Base-by-base conservation (phyloP, 495 filamentous ascomycete genomes). In the Neurospora sp. region DNA sequence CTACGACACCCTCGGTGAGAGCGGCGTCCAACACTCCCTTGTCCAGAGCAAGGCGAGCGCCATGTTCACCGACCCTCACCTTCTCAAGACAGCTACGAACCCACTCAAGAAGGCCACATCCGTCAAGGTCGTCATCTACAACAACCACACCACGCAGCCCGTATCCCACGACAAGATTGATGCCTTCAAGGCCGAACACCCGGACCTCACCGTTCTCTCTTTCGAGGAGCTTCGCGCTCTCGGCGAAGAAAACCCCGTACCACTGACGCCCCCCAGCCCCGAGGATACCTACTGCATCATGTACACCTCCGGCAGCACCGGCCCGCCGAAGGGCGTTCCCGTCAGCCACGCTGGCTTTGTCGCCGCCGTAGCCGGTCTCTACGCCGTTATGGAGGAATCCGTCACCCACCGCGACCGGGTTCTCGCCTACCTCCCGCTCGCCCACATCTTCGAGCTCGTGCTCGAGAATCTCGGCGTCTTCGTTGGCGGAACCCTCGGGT, bases 251-350 rank as follows among this genome's bases (percentile, higher is more conserved):
- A 87, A 91, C 31, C 90, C 91, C 38, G 83, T 84, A 39, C 86
- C 88, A 10, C 84, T 85, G n/a, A 87, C 88, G 69, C 86, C 87
- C n/a, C 93, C 94, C 3, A 82, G 82, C 40, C 86, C 92, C 0
- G 85, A 88, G 1, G 93, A 96, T 74, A 85, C 89, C 69, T 88
- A 92, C 76, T 97, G 94, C 68, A 94, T 98, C 82, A 98, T 97
- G 85, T 98, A 98, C 83, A 98, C 94, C 16, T 96, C 92, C 8
- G 94, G 94, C 22, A 97, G 94, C 16, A 97, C 94, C 0, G 94
- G 94, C 3, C 85, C 90, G 39, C 94, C 94, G 6, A 98, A 98
- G 81, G 94, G 94, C 72, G 94, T 97, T 4, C 87, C 92, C 22
- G 83, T 97, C 72, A 90, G 90, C 3, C 94, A 98, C 78, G 85